Base-by-base conservation (phyloP, 345 rosid species). In the Lepidium africanum region DNA sequence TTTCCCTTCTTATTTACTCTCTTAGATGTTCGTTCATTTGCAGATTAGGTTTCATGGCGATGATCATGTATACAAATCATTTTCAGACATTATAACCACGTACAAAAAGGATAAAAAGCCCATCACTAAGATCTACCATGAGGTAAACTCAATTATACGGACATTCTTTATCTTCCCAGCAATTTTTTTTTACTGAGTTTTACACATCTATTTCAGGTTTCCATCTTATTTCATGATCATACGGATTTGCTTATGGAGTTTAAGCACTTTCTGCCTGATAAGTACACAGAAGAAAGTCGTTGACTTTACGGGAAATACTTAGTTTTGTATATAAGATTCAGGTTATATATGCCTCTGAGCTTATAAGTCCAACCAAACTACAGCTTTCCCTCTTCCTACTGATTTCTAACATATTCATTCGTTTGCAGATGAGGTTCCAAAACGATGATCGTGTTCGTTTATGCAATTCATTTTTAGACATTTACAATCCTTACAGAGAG, bases 31-130 rank as follows among this genome's bases (percentile, higher is more conserved):
- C 41, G 41, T 67, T 41, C 42, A 66, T 61, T 25, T 77, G 55
- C 82, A 91, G 97, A 79, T 77, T 46, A 86, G 97, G 56, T 88
- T 91, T 82, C 91, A 84, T 50, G 87, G 83, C 15, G 90, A 91
- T 59, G 97, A 85, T 77, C 89, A 61, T 71, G 86, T 84, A 27
- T 91, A 87, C 76, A 91, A 85, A 67, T 85, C 97, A 46, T 85
- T 91, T 73, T 73, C 86, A 66, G 91, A 87, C 82, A 85, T 82
- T 70, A 67, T 88, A 76, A 84, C 78, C 75, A 75, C 83, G 84
- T 85, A 91, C 67, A 77, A 87, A 72, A 85, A 81, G 74, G 91
- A 88, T 65, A 80, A 78, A 68, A 91, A 82, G 80, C 81, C 87
- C 74, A 81, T 83, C 65, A 56, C 66, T 50, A 88, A 88, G 79